These are phyloP conservation scores for Saccharomyces mikatae DNA, from an alignment of 805 yeast species.

Conservation along the genomic window DNA sequence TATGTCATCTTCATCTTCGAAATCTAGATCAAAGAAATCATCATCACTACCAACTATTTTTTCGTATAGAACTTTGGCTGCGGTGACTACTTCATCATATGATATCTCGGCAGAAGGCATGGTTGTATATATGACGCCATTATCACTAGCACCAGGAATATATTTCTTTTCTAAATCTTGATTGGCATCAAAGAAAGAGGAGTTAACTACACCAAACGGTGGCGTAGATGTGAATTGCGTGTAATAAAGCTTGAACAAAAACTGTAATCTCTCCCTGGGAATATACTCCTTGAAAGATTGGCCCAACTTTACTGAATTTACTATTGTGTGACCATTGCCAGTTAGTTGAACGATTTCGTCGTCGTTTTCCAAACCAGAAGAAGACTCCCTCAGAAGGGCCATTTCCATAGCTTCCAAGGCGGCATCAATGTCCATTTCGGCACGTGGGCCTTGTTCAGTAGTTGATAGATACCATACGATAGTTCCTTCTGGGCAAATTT, in stretches of 20 bases:
- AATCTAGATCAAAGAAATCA: slow-evolving; percentile 92
- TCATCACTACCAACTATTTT: slow-evolving; percentile 86
- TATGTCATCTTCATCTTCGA: slow-evolving; percentile 80
- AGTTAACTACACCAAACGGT: slow-evolving; percentile 45
- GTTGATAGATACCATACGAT: slow-evolving; percentile 87
- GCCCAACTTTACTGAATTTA: slow-evolving; percentile 79
- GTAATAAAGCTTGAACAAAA: slow-evolving; percentile 52
- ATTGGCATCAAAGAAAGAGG: slow-evolving; percentile 32
- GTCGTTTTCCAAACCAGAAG: slow-evolving; percentile 46
- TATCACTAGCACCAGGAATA: slow-evolving; percentile 37
- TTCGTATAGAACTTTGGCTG: slow-evolving; percentile 66
- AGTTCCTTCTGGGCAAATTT: slow-evolving; percentile 80
- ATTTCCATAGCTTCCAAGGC: slow-evolving; percentile 77
- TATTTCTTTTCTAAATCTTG: slow-evolving; percentile 10
- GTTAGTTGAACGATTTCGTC: slow-evolving; percentile 47
- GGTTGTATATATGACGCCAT: slow-evolving; percentile 42
- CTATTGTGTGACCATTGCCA: slow-evolving; percentile 57
- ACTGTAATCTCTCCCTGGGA: slow-evolving; percentile 64
- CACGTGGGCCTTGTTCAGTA: slow-evolving; percentile 59
- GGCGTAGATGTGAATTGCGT: slow-evolving; percentile 51
- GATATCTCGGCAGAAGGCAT: slow-evolving; percentile 83
- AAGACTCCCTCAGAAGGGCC: slow-evolving; percentile 71
- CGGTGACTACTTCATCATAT: slow-evolving; percentile 83
- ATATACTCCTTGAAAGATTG: slow-evolving; percentile 77
- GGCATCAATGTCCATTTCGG: slow-evolving; percentile 67